Evolutionary conservation across 495 filamentous ascomycete species (phyloP).

Genomic region (Durotheca rogersii): DNA sequence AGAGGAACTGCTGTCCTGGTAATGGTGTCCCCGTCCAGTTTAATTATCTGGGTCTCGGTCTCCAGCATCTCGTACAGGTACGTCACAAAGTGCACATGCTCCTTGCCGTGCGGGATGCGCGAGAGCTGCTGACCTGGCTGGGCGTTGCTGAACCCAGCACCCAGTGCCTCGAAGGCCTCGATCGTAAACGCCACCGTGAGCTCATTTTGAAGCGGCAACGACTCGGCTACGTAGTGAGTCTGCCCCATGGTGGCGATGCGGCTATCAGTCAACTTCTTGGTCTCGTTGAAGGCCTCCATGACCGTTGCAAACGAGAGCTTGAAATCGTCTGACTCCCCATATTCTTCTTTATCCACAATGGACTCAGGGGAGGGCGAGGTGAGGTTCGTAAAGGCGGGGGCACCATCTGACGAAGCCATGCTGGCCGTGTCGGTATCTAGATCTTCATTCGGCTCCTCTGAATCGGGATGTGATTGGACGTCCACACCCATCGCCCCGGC

Average conservation of each 20-base stretch:
- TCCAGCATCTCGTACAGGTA: conserved; percentile 48
- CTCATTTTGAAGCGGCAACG: conserved; percentile 28
- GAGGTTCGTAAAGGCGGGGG: background rate
- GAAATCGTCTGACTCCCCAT: background rate
- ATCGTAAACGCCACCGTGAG: conserved; percentile 41
- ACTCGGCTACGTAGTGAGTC: conserved; percentile 28
- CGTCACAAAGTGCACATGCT: conserved; percentile 39
- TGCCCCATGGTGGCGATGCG: conserved; percentile 39
- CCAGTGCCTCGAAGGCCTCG: conserved; percentile 49
- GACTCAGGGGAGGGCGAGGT: background rate
- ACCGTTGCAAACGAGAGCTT: conserved; percentile 21
- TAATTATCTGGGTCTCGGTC: conserved; percentile 41
- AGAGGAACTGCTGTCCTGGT: conserved; percentile 39
- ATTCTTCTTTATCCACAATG: background rate
- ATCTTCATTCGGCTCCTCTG: background rate
- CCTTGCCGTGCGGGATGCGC: conserved; percentile 33
- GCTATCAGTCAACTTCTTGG: conserved; percentile 36
- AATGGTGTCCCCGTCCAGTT: conserved; percentile 32
- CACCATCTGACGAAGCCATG: background rate
- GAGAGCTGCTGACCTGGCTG: conserved; percentile 35
- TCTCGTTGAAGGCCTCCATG: conserved; percentile 15
- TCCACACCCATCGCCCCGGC: background rate
- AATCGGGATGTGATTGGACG: background rate
- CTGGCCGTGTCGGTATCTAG: background rate
- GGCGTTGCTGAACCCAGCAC: conserved; percentile 36